A percentile compares a stretch with the other conserved stretches of the same genome.
Evolutionary conservation across 768 basidiomycete genomes (phyloP).

Genomic region (Fomitopsis serialis): DNA sequence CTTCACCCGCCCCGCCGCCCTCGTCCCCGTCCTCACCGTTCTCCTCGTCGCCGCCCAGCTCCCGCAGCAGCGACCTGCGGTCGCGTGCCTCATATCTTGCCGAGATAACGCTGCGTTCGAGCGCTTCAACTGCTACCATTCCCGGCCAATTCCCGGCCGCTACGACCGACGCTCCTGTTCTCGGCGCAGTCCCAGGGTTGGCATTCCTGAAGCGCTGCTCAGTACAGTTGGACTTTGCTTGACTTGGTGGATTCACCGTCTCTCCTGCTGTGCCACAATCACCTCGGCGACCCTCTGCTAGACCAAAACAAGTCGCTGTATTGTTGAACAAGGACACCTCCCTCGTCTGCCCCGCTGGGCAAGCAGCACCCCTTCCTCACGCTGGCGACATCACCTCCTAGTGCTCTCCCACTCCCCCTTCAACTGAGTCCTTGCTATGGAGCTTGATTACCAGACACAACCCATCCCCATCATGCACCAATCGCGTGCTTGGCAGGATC

Average conservation of each 20-base stretch:
- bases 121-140: slow-evolving; percentile 1
- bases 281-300: slow-evolving; percentile 6
- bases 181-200: not conserved
- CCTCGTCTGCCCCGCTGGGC: slow-evolving; percentile 8
- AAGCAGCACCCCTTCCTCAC: slow-evolving; percentile 2
- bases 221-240: not conserved
- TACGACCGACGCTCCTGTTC: not conserved
- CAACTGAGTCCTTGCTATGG: slow-evolving; percentile 12
- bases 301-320: slow-evolving; percentile 14
- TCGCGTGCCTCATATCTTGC: not conserved
- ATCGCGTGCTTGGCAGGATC: slow-evolving; percentile 14
- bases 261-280: not conserved
- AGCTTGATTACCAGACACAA: slow-evolving; percentile 19
- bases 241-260: not conserved
- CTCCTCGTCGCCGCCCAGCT: not conserved
- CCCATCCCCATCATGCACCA: slow-evolving; percentile 19
- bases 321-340: slow-evolving; percentile 16
- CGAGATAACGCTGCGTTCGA: not conserved
- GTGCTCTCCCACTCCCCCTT: not conserved
- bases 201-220: not conserved
- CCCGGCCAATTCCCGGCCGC: not conserved
- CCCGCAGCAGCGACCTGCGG: not conserved
- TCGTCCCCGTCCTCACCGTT: not conserved
- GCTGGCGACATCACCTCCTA: not conserved
- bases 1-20: not conserved